Percentiles rank a stretch among this genome's conserved stretches.
Evolutionary conservation across 768 basidiomycete species (phyloP).

Genomic region (Russula sp.): DNA sequence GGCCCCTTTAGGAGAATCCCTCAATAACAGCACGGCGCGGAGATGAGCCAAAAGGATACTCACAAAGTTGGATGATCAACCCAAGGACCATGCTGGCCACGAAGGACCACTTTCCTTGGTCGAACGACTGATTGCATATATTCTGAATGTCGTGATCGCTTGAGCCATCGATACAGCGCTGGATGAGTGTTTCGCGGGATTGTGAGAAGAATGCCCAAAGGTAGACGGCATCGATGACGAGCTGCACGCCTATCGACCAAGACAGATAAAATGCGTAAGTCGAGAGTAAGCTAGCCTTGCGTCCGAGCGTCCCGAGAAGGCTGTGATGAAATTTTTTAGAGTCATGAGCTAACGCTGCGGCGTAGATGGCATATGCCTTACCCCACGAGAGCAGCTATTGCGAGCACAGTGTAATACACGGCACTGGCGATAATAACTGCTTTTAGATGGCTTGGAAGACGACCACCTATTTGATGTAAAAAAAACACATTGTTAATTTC

Average conservation of each 20-base stretch:
- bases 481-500: not conserved
- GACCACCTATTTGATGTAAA: conserved; percentile 1
- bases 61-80: conserved; percentile 12
- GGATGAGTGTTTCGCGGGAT: not conserved
- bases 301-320: conserved; percentile 14
- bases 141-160: not conserved
- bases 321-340: not conserved
- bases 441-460: not conserved
- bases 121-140: conserved; percentile 4
- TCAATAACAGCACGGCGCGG: not conserved
- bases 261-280: conserved; percentile 11
- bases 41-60: not conserved
- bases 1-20: conserved; percentile 9
- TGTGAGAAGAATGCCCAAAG: conserved; percentile 8
- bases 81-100: not conserved
- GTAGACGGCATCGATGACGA: not conserved
- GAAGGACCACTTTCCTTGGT: conserved; percentile 1
- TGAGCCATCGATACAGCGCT: conserved; percentile 17
- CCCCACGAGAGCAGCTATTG: conserved; percentile 14
- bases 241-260: conserved; percentile 3
- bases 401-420: not conserved
- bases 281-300: conserved; percentile 11
- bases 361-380: not conserved
- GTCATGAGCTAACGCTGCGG: too few relatives aligned
- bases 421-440: not conserved